These are phyloP conservation scores for Aspergillus sp. DNA, from an alignment of 2,329 filamentous ascomycete species.

Conservation along the genomic window DNA sequence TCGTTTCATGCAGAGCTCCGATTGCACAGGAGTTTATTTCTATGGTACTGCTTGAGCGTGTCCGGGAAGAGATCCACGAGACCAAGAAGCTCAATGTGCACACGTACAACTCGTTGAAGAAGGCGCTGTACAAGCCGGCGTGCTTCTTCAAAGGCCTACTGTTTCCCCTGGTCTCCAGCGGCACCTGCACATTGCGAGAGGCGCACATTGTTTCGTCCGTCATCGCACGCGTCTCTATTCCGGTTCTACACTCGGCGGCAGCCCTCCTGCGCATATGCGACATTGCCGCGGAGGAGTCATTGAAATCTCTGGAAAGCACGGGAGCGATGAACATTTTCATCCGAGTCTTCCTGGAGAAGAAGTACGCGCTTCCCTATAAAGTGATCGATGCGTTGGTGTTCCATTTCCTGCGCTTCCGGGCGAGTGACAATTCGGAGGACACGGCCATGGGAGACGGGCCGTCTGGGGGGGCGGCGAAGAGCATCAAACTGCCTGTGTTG, in stretches of 20 bases:
- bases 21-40: slow-evolving; percentile 79
- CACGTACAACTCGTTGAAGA: slow-evolving; percentile 88
- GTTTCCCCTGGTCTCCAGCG: slow-evolving; percentile 76
- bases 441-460: slow-evolving; percentile 36
- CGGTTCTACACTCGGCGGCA: slow-evolving; percentile 83
- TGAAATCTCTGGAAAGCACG: slow-evolving; percentile 65
- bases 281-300: slow-evolving; percentile 83
- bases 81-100: slow-evolving; percentile 93
- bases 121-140: slow-evolving; percentile 82
- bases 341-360: slow-evolving; percentile 86
- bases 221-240: slow-evolving; percentile 73
- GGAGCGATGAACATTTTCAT: slow-evolving; percentile 95
- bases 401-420: slow-evolving; percentile 86
- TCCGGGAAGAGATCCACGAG: slow-evolving; percentile 90
- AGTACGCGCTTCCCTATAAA: slow-evolving; percentile 90
- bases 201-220: slow-evolving; percentile 86
- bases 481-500: slow-evolving; percentile 69
- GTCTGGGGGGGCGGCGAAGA: slow-evolving; percentile 41
- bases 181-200: slow-evolving; percentile 85
- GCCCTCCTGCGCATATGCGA: slow-evolving; percentile 88
- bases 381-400: slow-evolving; percentile 92
- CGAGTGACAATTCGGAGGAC: slow-evolving; percentile 49
- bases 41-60: slow-evolving; percentile 74
- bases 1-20: slow-evolving; percentile 71
- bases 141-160: slow-evolving; percentile 96